A percentile compares a stretch with the other conserved stretches of the same genome.
Evolutionary conservation across 2,329 filamentous ascomycete genomes (phyloP).

Genomic region (Stemphylium lycopersici): DNA sequence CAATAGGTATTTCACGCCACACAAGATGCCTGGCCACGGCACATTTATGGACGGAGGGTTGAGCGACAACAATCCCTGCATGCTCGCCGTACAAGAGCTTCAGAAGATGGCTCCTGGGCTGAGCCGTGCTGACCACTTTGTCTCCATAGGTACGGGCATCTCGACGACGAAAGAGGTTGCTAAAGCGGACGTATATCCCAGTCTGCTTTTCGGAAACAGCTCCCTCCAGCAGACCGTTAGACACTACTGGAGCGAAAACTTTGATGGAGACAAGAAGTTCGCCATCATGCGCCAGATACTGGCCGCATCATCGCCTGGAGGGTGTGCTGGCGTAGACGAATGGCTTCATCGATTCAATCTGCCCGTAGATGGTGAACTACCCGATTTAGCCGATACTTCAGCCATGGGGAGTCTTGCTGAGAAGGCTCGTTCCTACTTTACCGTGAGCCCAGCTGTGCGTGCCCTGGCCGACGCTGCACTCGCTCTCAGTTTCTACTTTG

Average conservation of each 20-base stretch:
- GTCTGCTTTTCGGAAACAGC: background rate
- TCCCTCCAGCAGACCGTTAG: background rate
- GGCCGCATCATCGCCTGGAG: background rate
- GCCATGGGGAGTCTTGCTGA: background rate
- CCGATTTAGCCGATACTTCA: background rate
- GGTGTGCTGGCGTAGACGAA: background rate
- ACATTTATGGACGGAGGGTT: constrained; percentile 1
- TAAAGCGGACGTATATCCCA: background rate
- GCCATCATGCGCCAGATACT: background rate
- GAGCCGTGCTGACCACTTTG: background rate
- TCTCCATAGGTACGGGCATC: background rate
- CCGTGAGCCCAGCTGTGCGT: background rate
- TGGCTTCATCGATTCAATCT: constrained; percentile 1
- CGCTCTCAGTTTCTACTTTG: constrained; percentile 1
- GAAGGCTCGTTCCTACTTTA: background rate
- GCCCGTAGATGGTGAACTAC: background rate
- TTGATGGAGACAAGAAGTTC: background rate
- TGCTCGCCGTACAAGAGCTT: background rate
- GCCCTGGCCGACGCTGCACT: background rate
- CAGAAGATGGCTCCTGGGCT: background rate
- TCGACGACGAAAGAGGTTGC: background rate
- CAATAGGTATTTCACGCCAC: constrained; percentile 1
- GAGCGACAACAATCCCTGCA: background rate
- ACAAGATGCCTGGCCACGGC: background rate
- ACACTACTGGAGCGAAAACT: background rate